These are phyloP conservation scores for Mentha longifolia DNA, from an alignment of 257 asterid genomes.

Conservation along the genomic window DNA sequence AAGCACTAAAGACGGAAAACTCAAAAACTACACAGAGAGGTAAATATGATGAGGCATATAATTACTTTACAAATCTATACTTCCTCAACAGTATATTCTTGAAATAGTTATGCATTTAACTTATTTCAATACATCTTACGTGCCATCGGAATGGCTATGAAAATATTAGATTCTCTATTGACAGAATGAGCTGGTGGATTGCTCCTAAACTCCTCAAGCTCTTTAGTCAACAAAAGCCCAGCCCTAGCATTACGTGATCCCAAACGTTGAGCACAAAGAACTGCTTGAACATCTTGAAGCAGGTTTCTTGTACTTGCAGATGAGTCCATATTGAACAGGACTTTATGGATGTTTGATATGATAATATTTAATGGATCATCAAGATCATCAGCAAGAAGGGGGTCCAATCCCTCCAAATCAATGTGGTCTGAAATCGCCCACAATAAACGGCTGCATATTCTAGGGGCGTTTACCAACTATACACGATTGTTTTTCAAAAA, in stretches of 20 bases:
- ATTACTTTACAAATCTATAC: neutral
- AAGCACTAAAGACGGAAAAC: neutral
- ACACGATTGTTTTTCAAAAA: constrained; percentile 23
- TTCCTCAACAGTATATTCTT: neutral
- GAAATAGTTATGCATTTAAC: constrained; percentile 12
- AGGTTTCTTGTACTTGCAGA: constrained; percentile 78
- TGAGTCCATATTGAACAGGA: constrained; percentile 76
- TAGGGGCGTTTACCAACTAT: constrained; percentile 67
- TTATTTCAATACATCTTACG: constrained; percentile 49
- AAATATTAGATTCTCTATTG: constrained; percentile 80
- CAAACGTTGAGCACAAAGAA: constrained; percentile 87
- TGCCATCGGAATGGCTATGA: constrained; percentile 69
- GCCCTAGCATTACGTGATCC: constrained; percentile 95
- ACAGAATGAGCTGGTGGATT: constrained; percentile 86
- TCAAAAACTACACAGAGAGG: neutral
- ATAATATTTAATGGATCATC: constrained; percentile 86
- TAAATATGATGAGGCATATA: neutral
- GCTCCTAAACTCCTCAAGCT: constrained; percentile 89
- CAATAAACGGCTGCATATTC: constrained; percentile 73
- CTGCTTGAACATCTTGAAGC: constrained; percentile 93
- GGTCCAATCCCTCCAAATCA: constrained; percentile 94
- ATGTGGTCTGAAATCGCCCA: constrained; percentile 95
- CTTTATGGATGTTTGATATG: constrained; percentile 78
- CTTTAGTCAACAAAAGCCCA: constrained; percentile 80
- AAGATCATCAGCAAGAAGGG: constrained; percentile 95